These are phyloP conservation scores for Colletotrichum godetiae DNA, from an alignment of 2,329 filamentous ascomycete genomes.

Conservation along the genomic window DNA sequence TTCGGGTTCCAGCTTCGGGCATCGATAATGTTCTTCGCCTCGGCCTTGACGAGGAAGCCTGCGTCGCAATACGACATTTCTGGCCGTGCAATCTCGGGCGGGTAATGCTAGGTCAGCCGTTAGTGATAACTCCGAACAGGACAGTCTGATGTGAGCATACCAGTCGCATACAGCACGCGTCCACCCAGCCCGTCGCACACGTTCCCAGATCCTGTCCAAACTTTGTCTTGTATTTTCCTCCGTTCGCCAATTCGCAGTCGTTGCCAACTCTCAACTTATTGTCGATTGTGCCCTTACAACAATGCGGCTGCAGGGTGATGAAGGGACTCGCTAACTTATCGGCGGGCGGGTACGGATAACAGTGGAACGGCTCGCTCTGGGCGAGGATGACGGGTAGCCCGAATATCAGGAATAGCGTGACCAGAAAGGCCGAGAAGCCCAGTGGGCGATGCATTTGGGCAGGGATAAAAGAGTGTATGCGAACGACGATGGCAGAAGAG, in stretches of 20 bases:
- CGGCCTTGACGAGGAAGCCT: conserved; percentile 29
- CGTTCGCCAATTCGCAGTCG: conserved; percentile 21
- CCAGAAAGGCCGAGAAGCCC: conserved; percentile 17
- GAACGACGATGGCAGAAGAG: conserved; percentile 22
- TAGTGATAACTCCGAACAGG: not conserved
- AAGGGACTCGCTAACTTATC: conserved; percentile 26
- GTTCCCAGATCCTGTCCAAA: conserved; percentile 34
- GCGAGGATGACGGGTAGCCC: conserved; percentile 31
- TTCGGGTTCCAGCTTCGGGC: conserved; percentile 13
- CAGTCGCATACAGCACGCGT: conserved; percentile 35
- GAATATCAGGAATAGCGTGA: conserved; percentile 17
- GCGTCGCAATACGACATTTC: conserved; percentile 32
- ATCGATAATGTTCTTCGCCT: conserved; percentile 20
- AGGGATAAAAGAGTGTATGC: conserved; percentile 21
- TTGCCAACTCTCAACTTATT: conserved; percentile 25
- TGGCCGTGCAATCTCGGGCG: conserved; percentile 28
- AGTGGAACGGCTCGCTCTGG: conserved; percentile 33
- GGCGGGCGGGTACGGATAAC: conserved; percentile 28
- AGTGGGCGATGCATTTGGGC: conserved; percentile 30
- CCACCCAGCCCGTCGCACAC: conserved; percentile 26
- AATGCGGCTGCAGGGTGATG: conserved; percentile 29
- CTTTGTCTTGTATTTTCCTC: conserved; percentile 32
- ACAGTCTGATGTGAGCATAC: conserved; percentile 3
- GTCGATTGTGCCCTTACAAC: conserved; percentile 29
- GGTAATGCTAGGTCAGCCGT: conserved; percentile 25